A percentile compares a stretch with the other conserved stretches of the same genome.
Conservation (phyloP, 2,329 filamentous ascomycete species). For the Talaromyces piceae region DNA sequence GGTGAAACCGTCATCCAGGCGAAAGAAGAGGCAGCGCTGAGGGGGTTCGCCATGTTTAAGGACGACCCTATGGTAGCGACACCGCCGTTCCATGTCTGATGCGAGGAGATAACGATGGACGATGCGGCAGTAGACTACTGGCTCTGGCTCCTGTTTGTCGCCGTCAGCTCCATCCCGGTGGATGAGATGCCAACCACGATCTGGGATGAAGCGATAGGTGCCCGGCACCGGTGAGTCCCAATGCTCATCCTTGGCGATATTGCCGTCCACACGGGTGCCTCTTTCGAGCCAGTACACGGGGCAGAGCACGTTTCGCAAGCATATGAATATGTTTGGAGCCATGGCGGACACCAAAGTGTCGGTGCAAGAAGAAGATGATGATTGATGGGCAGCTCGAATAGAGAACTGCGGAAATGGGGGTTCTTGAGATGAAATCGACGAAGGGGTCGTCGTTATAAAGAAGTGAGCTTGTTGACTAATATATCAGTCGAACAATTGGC, state of each 20-base stretch:
- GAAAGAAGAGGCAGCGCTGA: constrained; percentile 41
- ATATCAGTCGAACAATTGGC: constrained; percentile 2
- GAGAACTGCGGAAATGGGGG: not conserved
- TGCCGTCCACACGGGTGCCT: constrained; percentile 30
- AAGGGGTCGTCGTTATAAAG: not conserved
- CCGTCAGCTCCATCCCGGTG: constrained; percentile 30
- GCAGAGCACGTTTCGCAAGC: constrained; percentile 41
- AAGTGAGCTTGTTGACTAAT: not conserved
- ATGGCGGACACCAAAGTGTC: constrained; percentile 21
- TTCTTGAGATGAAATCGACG: not conserved
- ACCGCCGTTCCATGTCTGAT: constrained; percentile 41
- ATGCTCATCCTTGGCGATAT: constrained; percentile 38
- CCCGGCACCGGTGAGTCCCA: constrained; percentile 43
- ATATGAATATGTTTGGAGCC: constrained; percentile 46
- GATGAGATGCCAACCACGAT: constrained; percentile 45
- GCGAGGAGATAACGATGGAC: constrained; percentile 44
- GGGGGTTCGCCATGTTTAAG: constrained; percentile 30
- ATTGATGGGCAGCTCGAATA: not conserved
- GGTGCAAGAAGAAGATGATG: not conserved
- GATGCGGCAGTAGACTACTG: constrained; percentile 43
- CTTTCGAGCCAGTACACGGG: constrained; percentile 45
- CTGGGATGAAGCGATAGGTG: constrained; percentile 44
- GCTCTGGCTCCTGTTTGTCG: constrained; percentile 20
- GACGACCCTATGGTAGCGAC: constrained; percentile 35
- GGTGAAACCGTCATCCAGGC: constrained; percentile 41